Evolutionary conservation across 345 rosid genomes (phyloP).

Genomic region (Sapria himalayana): DNA sequence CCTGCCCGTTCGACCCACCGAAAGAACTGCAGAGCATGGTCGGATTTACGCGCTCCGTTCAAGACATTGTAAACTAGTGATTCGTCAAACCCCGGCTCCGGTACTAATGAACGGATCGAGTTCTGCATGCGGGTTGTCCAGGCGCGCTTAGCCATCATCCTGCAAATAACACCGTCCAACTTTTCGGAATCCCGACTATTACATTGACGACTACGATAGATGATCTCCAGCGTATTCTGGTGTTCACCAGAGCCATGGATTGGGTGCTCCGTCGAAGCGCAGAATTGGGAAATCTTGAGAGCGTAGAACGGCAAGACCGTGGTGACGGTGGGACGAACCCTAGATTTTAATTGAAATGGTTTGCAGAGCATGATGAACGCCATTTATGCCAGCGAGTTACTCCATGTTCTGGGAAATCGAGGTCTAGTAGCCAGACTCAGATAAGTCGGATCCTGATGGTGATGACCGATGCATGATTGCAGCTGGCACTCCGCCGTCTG

Average conservation of each 20-base stretch:
- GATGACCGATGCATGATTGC: no score
- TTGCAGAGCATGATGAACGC: constrained; percentile 24
- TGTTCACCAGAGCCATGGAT: not conserved
- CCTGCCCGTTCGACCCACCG: constrained; percentile 87
- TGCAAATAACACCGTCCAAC: constrained; percentile 56
- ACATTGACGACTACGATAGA: constrained; percentile 12
- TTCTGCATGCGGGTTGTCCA: constrained; percentile 90
- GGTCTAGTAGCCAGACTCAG: no score
- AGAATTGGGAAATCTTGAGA: constrained; percentile 15
- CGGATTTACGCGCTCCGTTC: constrained; percentile 46
- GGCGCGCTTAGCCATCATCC: constrained; percentile 63
- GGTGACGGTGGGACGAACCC: constrained; percentile 13
- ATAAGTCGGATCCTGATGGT: no score
- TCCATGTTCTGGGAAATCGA: no score
- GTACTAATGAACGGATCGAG: constrained; percentile 60
- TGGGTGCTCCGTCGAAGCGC: constrained; percentile 19
- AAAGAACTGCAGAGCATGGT: constrained; percentile 86
- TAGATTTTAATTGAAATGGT: constrained; percentile 16
- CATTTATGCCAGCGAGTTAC: constrained; percentile 14
- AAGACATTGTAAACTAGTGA: constrained; percentile 58
- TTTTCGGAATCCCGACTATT: constrained; percentile 30
- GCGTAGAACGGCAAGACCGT: constrained; percentile 13
- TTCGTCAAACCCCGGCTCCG: constrained; percentile 56
- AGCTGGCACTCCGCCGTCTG: no score
- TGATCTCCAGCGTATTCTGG: constrained; percentile 7